Conservation (phyloP, 768 basidiomycete genomes). For the Rubroboletus satanas region DNA sequence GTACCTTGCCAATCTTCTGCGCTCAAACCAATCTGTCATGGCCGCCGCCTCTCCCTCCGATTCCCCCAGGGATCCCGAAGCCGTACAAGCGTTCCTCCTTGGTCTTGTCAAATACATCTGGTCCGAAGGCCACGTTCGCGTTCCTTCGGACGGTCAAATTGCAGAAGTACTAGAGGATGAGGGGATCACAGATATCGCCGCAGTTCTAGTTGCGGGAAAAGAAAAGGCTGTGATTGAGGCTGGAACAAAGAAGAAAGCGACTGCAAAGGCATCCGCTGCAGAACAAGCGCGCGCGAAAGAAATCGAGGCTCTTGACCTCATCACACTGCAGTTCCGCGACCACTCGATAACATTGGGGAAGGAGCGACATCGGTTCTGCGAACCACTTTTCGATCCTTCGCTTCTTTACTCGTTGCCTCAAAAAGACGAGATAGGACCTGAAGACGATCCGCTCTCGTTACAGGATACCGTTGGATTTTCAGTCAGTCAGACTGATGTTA, state of each 20-base stretch:
- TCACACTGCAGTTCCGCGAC: slow-evolving; percentile 69
- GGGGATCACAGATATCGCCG: slow-evolving; percentile 86
- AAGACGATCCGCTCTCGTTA: slow-evolving; percentile 39
- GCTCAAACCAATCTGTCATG: slow-evolving; percentile 63
- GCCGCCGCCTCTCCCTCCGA: slow-evolving; percentile 53
- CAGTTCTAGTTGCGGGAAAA: slow-evolving; percentile 85
- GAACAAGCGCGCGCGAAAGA: slow-evolving; percentile 79
- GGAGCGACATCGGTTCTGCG: slow-evolving; percentile 87
- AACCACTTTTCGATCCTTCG: slow-evolving; percentile 78
- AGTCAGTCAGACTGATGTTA: slow-evolving; percentile 57
- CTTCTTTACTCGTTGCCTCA: slow-evolving; percentile 42
- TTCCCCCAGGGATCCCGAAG: slow-evolving; percentile 43
- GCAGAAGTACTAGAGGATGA: slow-evolving; percentile 66
- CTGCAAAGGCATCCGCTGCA: slow-evolving; percentile 67
- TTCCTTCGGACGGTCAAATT: slow-evolving; percentile 72
- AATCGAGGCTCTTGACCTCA: slow-evolving; percentile 81
- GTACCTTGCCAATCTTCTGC: slow-evolving; percentile 72
- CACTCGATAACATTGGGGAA: slow-evolving; percentile 74
- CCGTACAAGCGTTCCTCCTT: slow-evolving; percentile 48
- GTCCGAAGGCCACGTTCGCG: slow-evolving; percentile 62
- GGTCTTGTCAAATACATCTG: slow-evolving; percentile 65
- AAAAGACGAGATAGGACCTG: slow-evolving; percentile 22
- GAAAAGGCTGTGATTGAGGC: slow-evolving; percentile 86
- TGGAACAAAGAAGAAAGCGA: slow-evolving; percentile 74
- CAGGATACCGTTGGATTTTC: slow-evolving; percentile 67